Conservation (phyloP, 2,329 filamentous ascomycete species). For the Aspergillus sp. region DNA sequence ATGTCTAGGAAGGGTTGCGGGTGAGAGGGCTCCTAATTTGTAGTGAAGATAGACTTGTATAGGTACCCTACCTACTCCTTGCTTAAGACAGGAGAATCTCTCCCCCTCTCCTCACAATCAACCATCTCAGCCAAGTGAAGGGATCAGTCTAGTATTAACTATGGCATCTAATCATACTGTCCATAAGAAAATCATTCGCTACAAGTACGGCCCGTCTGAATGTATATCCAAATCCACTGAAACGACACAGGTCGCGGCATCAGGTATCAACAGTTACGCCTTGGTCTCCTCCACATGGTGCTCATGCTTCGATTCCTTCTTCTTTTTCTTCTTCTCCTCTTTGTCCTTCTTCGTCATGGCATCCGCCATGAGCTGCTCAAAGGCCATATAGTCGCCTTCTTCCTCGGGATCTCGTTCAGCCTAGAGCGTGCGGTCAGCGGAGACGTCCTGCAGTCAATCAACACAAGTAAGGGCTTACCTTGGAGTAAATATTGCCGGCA, state of each 20-base stretch:
- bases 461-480: conserved; percentile 55
- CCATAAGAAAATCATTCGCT: neutral
- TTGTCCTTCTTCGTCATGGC: conserved; percentile 91
- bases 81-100: neutral
- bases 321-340: conserved; percentile 69
- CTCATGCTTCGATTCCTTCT: conserved; percentile 48
- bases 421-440: conserved; percentile 44
- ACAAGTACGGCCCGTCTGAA: neutral
- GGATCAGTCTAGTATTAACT: neutral
- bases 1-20: no score
- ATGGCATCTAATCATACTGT: neutral
- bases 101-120: no score
- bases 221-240: neutral
- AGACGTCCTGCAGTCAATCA: no score
- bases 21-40: no score
- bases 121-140: neutral
- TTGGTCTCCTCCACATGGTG: conserved; percentile 12
- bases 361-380: conserved; percentile 96
- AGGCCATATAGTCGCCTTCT: conserved; percentile 97
- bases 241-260: neutral
- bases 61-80: neutral
- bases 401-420: conserved; percentile 87
- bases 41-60: no score
- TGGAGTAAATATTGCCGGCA: conserved; percentile 82
- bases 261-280: neutral